These are phyloP conservation scores for Pholiota conissans DNA, from an alignment of 768 basidiomycete genomes.

Conservation along the genomic window DNA sequence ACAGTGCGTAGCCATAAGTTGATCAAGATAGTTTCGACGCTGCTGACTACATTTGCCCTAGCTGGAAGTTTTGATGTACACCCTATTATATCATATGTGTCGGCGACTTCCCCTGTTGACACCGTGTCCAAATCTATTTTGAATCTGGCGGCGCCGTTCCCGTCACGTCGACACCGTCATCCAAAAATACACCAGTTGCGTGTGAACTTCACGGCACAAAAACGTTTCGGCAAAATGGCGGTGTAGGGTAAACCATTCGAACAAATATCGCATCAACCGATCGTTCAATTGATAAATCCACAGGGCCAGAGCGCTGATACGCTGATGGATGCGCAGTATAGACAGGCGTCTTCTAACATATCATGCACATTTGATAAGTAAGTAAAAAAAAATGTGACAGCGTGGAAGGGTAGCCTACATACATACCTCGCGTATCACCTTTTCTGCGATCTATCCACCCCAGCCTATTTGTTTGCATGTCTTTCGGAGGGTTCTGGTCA, in stretches of 20 bases:
- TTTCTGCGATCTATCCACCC: conserved; percentile 3
- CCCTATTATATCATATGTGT: background rate
- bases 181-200: background rate
- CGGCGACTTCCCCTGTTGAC: background rate
- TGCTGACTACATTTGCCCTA: background rate
- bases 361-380: background rate
- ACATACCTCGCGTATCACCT: conserved; percentile 11
- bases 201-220: background rate
- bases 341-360: background rate
- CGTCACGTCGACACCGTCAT: background rate
- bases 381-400: conserved; percentile 8
- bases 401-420: conserved; percentile 10
- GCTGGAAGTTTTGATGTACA: background rate
- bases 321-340: background rate
- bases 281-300: background rate
- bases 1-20: background rate
- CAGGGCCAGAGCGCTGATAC: background rate
- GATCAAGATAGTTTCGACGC: background rate
- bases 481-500: background rate
- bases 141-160: background rate
- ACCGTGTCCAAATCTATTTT: background rate
- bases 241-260: no score
- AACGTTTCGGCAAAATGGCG: background rate
- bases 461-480: background rate
- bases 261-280: conserved; percentile 10